phyloP scores from a whole-genome alignment of 169 alveolate species.

The Eimeria falciformis region DNA sequence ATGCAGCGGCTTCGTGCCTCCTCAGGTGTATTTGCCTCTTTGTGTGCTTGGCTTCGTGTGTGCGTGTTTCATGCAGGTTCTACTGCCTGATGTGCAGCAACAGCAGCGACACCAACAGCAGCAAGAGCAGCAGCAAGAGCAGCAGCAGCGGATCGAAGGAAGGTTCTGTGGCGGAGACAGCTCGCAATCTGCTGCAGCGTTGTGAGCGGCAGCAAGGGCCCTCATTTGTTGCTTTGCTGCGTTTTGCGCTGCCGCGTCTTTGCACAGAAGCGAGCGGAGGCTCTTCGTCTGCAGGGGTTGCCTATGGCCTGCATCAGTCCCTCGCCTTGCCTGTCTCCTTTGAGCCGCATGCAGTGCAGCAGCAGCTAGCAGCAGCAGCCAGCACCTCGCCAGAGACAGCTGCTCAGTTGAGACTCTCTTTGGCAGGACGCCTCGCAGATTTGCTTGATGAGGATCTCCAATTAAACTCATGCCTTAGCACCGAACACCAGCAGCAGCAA shows the following conservation, averaged over 20 bases:
- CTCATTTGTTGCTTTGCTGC: constrained; percentile 28
- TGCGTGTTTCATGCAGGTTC: constrained; percentile 37
- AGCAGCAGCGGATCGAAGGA: constrained; percentile 33
- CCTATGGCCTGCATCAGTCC: neutral
- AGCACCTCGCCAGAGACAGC: constrained; percentile 48
- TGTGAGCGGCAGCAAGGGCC: constrained; percentile 53
- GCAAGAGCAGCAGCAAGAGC: constrained; percentile 23
- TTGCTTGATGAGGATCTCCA: constrained; percentile 51
- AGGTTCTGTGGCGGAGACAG: constrained; percentile 56
- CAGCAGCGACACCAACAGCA: neutral
- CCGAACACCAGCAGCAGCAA: neutral
- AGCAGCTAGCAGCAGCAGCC: constrained; percentile 65
- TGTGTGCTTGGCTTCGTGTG: neutral
- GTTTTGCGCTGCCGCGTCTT: constrained; percentile 38
- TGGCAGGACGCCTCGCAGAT: constrained; percentile 30
- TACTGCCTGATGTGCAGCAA: constrained; percentile 54
- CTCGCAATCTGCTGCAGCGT: constrained; percentile 32
- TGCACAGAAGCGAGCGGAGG: neutral
- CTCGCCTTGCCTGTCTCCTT: neutral
- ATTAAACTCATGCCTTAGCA: neutral
- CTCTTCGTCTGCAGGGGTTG: neutral
- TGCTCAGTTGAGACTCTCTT: constrained; percentile 16
- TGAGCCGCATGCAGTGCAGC: constrained; percentile 36
- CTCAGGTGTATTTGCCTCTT: neutral
- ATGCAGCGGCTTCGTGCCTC: neutral